Evolutionary conservation across 2,329 filamentous ascomycete species (phyloP).

Genomic region (Ophiognomonia clavigignenti-juglandacearum): DNA sequence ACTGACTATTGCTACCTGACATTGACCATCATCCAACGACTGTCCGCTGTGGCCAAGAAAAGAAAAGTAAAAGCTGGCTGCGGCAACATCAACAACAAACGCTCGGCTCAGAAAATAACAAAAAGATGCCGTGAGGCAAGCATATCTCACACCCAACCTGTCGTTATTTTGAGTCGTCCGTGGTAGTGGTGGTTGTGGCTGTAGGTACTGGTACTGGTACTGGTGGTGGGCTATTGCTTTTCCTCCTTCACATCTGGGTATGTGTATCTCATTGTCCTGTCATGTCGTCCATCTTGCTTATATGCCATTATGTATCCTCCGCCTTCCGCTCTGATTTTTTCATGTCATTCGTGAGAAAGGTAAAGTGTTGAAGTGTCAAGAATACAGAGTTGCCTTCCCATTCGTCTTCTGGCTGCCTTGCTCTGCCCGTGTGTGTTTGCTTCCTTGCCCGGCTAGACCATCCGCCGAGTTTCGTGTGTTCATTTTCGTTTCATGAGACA

Average conservation of each 20-base stretch:
- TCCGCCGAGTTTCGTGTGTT: too few species aligned
- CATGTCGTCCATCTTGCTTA: too few species aligned
- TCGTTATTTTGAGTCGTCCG: conserved; percentile 6
- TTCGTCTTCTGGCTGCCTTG: not conserved
- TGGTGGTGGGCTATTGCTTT: too few species aligned
- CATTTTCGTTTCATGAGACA: too few species aligned
- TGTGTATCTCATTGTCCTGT: too few species aligned
- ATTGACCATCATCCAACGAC: not conserved
- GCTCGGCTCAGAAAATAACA: conserved; percentile 4
- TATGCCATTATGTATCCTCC: too few species aligned
- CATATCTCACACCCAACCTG: conserved; percentile 30
- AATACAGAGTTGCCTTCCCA: not conserved
- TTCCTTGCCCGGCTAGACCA: too few species aligned
- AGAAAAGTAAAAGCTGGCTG: too few species aligned
- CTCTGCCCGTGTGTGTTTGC: not conserved
- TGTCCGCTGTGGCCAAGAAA: too few species aligned
- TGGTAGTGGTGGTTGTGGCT: not conserved
- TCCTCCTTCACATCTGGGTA: too few species aligned
- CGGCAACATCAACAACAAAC: conserved; percentile 1
- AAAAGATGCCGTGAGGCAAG: conserved; percentile 42
- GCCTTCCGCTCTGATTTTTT: too few species aligned
- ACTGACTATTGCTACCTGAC: conserved; percentile 3
- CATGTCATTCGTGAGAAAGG: conserved; percentile 10
- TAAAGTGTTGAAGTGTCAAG: not conserved
- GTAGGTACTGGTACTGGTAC: too few species aligned